phyloP scores from a whole-genome alignment of 257 asterid genomes.

The Salvia hispanica region DNA sequence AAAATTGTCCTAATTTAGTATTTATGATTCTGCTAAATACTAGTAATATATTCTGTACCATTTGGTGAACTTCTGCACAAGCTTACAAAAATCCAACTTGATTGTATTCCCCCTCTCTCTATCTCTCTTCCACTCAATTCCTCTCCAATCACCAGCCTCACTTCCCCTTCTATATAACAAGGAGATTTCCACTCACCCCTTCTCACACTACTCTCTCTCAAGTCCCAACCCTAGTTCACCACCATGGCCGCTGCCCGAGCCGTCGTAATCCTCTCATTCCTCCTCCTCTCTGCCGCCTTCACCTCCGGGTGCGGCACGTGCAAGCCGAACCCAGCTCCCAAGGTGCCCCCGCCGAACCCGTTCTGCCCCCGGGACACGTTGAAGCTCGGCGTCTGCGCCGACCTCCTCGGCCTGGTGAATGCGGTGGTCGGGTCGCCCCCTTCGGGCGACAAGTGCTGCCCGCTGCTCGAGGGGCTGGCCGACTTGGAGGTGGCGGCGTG shows the following conservation, averaged over 20 bases:
- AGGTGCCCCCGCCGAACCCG: slow-evolving; percentile 57
- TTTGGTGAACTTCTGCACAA: slow-evolving; percentile 32
- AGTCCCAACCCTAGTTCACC: too few species aligned
- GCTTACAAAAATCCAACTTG: slow-evolving; percentile 47
- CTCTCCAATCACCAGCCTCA: slow-evolving; percentile 51
- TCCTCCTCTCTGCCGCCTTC: slow-evolving; percentile 47
- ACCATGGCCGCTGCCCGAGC: slow-evolving; percentile 49
- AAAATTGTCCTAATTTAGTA: slow-evolving; percentile 15
- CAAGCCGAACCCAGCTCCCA: slow-evolving; percentile 35
- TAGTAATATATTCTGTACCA: background rate
- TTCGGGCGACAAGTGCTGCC: slow-evolving; percentile 58
- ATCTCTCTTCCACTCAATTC: slow-evolving; percentile 48
- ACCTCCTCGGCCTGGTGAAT: slow-evolving; percentile 59
- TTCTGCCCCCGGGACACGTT: slow-evolving; percentile 75
- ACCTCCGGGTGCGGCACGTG: slow-evolving; percentile 53
- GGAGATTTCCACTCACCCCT: slow-evolving; percentile 28
- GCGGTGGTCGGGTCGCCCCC: slow-evolving; percentile 58
- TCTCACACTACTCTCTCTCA: slow-evolving; percentile 9
- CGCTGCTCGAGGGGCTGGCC: slow-evolving; percentile 64
- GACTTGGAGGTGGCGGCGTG: slow-evolving; percentile 86
- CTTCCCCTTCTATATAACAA: slow-evolving; percentile 47
- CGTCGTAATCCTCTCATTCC: slow-evolving; percentile 42
- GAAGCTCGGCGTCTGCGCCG: slow-evolving; percentile 75
- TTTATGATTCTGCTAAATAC: background rate
- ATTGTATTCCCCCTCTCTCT: slow-evolving; percentile 10